phyloP scores from a whole-genome alignment of 495 filamentous ascomycete genomes.

The Polyplosphaeria fusca region DNA sequence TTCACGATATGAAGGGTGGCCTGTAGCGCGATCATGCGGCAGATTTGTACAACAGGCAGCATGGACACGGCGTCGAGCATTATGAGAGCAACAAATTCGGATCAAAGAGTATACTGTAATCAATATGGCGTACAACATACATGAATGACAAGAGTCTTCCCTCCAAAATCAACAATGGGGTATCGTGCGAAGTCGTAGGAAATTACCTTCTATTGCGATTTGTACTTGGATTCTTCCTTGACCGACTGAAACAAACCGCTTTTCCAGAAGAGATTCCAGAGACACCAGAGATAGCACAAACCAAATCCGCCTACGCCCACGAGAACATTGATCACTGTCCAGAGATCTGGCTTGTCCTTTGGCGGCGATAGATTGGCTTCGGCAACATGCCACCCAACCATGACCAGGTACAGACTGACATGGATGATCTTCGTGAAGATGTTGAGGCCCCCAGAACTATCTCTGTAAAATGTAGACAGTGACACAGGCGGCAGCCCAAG shows the following conservation, averaged over 20 bases:
- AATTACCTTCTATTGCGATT: constrained; percentile 8
- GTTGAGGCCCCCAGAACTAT: constrained; percentile 41
- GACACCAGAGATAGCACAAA: constrained; percentile 85
- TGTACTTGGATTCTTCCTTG: constrained; percentile 11
- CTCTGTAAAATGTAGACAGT: constrained; percentile 56
- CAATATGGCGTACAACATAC: not conserved
- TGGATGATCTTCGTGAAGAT: constrained; percentile 66
- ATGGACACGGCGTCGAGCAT: constrained; percentile 32
- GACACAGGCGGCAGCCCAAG: constrained; percentile 79
- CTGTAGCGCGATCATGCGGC: not conserved
- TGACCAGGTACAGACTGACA: constrained; percentile 66
- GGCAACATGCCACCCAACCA: constrained; percentile 74
- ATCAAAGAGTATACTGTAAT: not conserved
- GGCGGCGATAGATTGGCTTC: constrained; percentile 68
- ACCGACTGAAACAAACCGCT: constrained; percentile 40
- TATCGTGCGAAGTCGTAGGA: constrained; percentile 22
- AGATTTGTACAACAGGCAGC: constrained; percentile 21
- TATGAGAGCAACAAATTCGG: constrained; percentile 1
- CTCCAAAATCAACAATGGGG: constrained; percentile 23
- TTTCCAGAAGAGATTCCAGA: constrained; percentile 65
- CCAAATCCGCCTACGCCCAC: constrained; percentile 82
- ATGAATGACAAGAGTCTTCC: constrained; percentile 21
- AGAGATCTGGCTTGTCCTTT: constrained; percentile 78
- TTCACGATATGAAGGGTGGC: constrained; percentile 61
- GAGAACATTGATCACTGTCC: constrained; percentile 85